A percentile compares a stretch with the other conserved stretches of the same genome.
Conservation (phyloP, 306 rosid genomes). For the Prunus mira region DNA sequence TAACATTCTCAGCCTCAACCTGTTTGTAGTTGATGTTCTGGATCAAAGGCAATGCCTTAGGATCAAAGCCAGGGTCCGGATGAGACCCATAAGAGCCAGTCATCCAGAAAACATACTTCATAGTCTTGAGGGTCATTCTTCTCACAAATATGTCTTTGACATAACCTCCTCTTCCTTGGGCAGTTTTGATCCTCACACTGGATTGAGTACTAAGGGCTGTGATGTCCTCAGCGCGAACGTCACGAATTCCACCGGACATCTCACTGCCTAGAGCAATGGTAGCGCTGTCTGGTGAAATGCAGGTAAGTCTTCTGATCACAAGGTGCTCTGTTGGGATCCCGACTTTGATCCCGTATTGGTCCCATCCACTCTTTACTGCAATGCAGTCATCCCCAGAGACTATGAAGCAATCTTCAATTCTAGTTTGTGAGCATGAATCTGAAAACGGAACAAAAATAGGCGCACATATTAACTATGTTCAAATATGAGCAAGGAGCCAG, state of each 20-base stretch:
- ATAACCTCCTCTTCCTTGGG: conserved; percentile 56
- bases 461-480: too few species aligned
- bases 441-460: not conserved
- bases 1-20: conserved; percentile 45
- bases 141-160: conserved; percentile 59
- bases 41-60: conserved; percentile 56
- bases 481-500: not conserved
- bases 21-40: conserved; percentile 48
- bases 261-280: conserved; percentile 78
- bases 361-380: conserved; percentile 76
- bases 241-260: conserved; percentile 79
- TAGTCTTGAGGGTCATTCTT: conserved; percentile 42
- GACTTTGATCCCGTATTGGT: conserved; percentile 50
- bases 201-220: conserved; percentile 55
- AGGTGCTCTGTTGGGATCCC: conserved; percentile 63
- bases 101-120: conserved; percentile 72
- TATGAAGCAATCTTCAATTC: conserved; percentile 61
- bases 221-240: conserved; percentile 62
- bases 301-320: conserved; percentile 45
- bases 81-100: conserved; percentile 56
- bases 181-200: conserved; percentile 60
- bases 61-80: conserved; percentile 43
- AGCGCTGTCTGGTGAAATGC: conserved; percentile 65
- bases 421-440: conserved; percentile 59
- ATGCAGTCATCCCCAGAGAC: conserved; percentile 76